Evolutionary conservation across 1,284 basidiomycete species (phyloP), one percentile per base, ranked within the genome.

Genomic region (Austroboletus rostrupii): DNA sequence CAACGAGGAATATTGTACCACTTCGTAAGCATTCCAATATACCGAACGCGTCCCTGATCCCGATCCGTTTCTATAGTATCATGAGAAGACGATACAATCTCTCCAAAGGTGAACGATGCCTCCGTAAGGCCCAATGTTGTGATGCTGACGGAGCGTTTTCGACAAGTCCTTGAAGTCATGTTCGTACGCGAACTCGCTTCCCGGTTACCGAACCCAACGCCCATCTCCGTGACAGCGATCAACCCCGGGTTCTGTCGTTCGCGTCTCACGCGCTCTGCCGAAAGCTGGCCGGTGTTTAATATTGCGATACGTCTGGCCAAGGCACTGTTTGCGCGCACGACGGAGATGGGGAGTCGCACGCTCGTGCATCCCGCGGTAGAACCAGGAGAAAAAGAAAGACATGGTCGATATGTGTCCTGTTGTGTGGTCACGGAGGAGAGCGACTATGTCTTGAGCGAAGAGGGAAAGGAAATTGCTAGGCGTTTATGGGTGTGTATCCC

Each of bases 241-340:
- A 64, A 72, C 47, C 71, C 72, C 2, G 70, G 71, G 10, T 60
- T 65, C 38, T 70, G 70, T 37, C 50, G 57, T 38, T 62, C 65
- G 13, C 55, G 56, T n/a, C 56, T 71, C 45, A 33, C 56, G 1
- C 53, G 57, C 17, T 40, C 54, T 4, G 19, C 59, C 5, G 57
- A 65, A 5, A 42, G 31, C 6, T 53, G 52, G 17, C 45, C 39
- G n/a, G 6, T 57, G 6, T 0, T 57, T 2, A 43, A 39, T 0
- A 0, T 51, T 23, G 12, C 1, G 2, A 0, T 60, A 20, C 28
- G 32, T 12, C 21, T 45, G 39, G 9, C 2, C 6, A 66, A 64
- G 42, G 32, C 40, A 0, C 36, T 56, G 3, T 3, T 72, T 3
- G 65, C 64, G 4, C 61, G 66, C 31, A 53, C 59, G 16, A 61